Evolutionary conservation across 2,329 filamentous ascomycete species (phyloP).

Genomic region (Cercospora canescens): DNA sequence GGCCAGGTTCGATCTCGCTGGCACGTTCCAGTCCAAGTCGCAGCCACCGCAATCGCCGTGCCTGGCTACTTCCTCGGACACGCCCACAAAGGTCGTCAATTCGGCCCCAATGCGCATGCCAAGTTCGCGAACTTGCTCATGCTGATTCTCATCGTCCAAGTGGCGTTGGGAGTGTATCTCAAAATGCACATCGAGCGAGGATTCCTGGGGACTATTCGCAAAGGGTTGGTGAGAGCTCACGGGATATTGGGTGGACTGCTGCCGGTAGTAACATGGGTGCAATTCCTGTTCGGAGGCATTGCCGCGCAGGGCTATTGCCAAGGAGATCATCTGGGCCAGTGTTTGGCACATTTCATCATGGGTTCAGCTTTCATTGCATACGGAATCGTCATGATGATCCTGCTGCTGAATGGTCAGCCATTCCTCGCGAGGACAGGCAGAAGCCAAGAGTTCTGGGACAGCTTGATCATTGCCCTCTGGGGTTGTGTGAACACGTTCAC

Average conservation of each 20-base stretch:
- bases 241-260: slow-evolving; percentile 82
- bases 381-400: slow-evolving; percentile 79
- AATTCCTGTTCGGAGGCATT: slow-evolving; percentile 96
- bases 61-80: slow-evolving; percentile 91
- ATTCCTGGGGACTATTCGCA: slow-evolving; percentile 73
- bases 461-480: slow-evolving; percentile 86
- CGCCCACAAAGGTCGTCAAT: slow-evolving; percentile 84
- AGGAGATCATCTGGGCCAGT: slow-evolving; percentile 87
- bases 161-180: slow-evolving; percentile 80
- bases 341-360: slow-evolving; percentile 97
- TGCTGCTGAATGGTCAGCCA: slow-evolving; percentile 82
- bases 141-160: slow-evolving; percentile 73
- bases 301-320: slow-evolving; percentile 90
- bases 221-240: slow-evolving; percentile 69
- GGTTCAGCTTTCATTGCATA: slow-evolving; percentile 95
- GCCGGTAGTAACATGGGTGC: slow-evolving; percentile 83
- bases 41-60: slow-evolving; percentile 73
- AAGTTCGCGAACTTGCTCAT: slow-evolving; percentile 79
- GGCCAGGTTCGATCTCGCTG: slow-evolving; percentile 87
- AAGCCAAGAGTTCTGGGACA: slow-evolving; percentile 97
- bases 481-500: slow-evolving; percentile 98
- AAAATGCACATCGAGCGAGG: slow-evolving; percentile 86
- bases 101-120: slow-evolving; percentile 77
- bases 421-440: slow-evolving; percentile 82
- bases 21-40: slow-evolving; percentile 86